Percentiles rank a stretch among this genome's conserved stretches.
phyloP scores from a whole-genome alignment of 805 yeast genomes.

The Kuraishia capsulata region DNA sequence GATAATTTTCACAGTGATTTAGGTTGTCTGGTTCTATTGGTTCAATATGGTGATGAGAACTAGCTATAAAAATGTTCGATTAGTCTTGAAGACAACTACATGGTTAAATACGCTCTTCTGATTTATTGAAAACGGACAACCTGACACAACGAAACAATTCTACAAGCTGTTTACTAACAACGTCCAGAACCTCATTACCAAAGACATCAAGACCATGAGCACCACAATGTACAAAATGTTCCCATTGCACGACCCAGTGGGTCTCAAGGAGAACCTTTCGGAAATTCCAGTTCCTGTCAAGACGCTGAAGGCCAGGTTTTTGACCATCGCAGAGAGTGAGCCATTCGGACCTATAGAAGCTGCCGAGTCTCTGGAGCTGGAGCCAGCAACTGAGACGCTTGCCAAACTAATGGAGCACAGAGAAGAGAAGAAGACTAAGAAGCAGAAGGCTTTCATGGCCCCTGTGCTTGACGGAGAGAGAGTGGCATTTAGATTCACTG shows the following conservation, averaged over 20 bases:
- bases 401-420: conserved; percentile 57
- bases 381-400: conserved; percentile 80
- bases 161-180: conserved; percentile 27
- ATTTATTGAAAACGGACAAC: conserved; percentile 9
- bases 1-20: not conserved
- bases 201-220: conserved; percentile 53
- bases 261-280: conserved; percentile 66
- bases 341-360: conserved; percentile 97
- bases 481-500: conserved; percentile 62
- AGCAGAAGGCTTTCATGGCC: conserved; percentile 39
- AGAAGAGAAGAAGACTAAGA: conserved; percentile 20
- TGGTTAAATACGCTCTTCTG: conserved; percentile 51
- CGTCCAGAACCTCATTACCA: conserved; percentile 36
- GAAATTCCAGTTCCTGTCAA: conserved; percentile 88
- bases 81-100: conserved; percentile 68
- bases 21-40: not conserved
- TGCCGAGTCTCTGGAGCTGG: conserved; percentile 70
- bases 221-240: conserved; percentile 67
- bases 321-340: conserved; percentile 87
- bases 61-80: conserved; percentile 34
- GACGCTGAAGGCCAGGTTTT: conserved; percentile 71
- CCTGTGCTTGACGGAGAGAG: conserved; percentile 61
- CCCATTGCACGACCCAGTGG: conserved; percentile 51
- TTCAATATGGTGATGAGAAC: not conserved
- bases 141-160: not conserved